These are phyloP conservation scores for Eimeria maxima DNA, from an alignment of 169 alveolate genomes.

Conservation along the genomic window DNA sequence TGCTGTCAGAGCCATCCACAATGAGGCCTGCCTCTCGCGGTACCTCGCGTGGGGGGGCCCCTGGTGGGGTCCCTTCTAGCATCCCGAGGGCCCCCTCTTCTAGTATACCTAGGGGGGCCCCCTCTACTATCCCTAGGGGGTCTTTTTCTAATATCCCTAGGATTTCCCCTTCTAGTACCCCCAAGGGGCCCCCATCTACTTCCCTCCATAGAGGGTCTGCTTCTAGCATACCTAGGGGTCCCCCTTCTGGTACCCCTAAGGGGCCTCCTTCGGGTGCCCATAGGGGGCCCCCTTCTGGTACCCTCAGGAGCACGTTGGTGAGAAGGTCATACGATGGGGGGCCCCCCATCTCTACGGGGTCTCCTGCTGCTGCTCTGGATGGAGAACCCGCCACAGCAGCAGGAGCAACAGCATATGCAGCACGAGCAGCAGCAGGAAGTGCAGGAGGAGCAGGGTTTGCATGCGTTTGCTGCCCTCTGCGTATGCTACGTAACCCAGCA, in stretches of 20 bases:
- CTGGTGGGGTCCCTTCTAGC: neutral
- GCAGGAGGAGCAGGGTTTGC: constrained; percentile 49
- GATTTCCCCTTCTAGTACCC: too few species aligned
- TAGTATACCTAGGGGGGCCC: neutral
- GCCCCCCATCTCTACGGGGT: neutral
- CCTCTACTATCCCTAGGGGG: neutral
- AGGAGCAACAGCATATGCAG: constrained; percentile 46
- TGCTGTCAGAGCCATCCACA: neutral
- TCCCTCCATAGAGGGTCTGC: neutral
- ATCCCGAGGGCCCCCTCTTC: neutral
- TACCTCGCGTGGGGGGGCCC: constrained; percentile 29
- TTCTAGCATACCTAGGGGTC: neutral
- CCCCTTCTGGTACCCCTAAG: neutral
- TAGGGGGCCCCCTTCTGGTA: constrained; percentile 23
- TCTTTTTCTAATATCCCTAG: too few species aligned
- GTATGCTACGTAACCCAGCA: neutral
- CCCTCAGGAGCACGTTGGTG: neutral
- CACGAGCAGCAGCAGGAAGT: constrained; percentile 30
- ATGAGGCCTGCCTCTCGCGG: constrained; percentile 15
- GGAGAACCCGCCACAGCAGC: constrained; percentile 14
- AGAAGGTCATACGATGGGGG: neutral
- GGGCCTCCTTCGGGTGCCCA: neutral
- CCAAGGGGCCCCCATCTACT: too few species aligned
- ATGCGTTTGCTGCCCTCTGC: constrained; percentile 32
- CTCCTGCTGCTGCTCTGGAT: neutral